Conservation (phyloP, 371 early-diverging fungal species). For the Mucor saturninus region DNA sequence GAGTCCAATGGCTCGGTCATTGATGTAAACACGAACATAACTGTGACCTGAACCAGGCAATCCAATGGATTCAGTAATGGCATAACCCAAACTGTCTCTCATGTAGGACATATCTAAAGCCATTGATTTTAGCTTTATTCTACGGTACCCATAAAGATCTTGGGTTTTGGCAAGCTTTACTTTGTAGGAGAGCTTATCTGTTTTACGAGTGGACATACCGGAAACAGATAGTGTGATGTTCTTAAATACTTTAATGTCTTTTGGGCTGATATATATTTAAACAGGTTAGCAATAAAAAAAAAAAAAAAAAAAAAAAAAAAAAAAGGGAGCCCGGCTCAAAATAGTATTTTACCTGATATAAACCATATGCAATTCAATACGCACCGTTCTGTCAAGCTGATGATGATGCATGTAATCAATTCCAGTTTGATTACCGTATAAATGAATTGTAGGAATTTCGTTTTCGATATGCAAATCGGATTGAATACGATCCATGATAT, state of each 20-base stretch:
- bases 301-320: too few species aligned
- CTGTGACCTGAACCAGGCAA: slow-evolving; percentile 45
- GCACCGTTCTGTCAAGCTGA: slow-evolving; percentile 10
- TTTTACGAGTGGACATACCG: slow-evolving; percentile 30
- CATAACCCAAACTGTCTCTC: slow-evolving; percentile 53
- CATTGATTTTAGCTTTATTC: slow-evolving; percentile 38
- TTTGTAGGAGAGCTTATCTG: slow-evolving; percentile 31
- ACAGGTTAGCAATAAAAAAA: too few species aligned
- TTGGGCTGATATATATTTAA: slow-evolving; percentile 4
- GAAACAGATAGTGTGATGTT: slow-evolving; percentile 25
- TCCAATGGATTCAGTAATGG: slow-evolving; percentile 47
- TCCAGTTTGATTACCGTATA: slow-evolving; percentile 16
- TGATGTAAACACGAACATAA: slow-evolving; percentile 40
- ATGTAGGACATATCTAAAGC: slow-evolving; percentile 51
- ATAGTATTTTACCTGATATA: slow-evolving; percentile 28
- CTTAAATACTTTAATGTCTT: slow-evolving; percentile 9
- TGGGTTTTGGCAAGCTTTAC: slow-evolving; percentile 32
- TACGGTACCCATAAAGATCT: slow-evolving; percentile 32
- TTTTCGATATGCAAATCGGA: slow-evolving; percentile 20
- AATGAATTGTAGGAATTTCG: slow-evolving; percentile 33
- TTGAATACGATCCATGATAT: slow-evolving; percentile 9
- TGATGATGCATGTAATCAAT: slow-evolving; percentile 31
- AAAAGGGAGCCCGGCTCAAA: too few species aligned
- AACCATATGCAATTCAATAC: slow-evolving; percentile 24
- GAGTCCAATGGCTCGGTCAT: slow-evolving; percentile 38